phyloP scores from a whole-genome alignment of 306 rosid genomes.

The Clitoria ternatea region DNA sequence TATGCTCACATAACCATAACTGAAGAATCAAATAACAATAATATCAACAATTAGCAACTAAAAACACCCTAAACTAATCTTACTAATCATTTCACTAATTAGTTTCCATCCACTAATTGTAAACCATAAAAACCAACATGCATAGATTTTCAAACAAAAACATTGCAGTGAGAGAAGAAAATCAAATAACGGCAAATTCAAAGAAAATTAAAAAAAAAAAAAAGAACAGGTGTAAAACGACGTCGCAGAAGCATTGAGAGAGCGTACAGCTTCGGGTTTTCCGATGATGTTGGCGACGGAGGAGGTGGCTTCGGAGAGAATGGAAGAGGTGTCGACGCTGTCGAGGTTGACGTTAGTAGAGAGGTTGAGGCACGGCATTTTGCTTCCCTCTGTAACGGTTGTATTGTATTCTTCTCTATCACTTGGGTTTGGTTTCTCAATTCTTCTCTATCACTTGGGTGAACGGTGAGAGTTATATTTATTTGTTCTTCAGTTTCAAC shows the following conservation, averaged over 20 bases:
- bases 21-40: background rate
- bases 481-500: too few relatives aligned
- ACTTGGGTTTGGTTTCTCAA: too few relatives aligned
- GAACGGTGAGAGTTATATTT: background rate
- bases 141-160: background rate
- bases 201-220: too few relatives aligned
- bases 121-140: background rate
- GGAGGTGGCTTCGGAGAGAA: slow-evolving; percentile 83
- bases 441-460: background rate
- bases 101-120: background rate
- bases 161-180: background rate
- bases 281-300: slow-evolving; percentile 56
- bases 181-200: background rate
- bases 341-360: slow-evolving; percentile 69
- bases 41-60: background rate
- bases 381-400: slow-evolving; percentile 14
- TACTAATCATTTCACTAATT: background rate
- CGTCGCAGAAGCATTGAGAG: background rate
- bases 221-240: background rate
- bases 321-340: slow-evolving; percentile 69
- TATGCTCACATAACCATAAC: background rate
- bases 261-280: slow-evolving; percentile 67
- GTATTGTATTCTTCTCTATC: background rate
- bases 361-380: slow-evolving; percentile 88
- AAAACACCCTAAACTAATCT: background rate